Base-by-base conservation (phyloP, 163 green algal species). In the Chloromonas sp. region DNA sequence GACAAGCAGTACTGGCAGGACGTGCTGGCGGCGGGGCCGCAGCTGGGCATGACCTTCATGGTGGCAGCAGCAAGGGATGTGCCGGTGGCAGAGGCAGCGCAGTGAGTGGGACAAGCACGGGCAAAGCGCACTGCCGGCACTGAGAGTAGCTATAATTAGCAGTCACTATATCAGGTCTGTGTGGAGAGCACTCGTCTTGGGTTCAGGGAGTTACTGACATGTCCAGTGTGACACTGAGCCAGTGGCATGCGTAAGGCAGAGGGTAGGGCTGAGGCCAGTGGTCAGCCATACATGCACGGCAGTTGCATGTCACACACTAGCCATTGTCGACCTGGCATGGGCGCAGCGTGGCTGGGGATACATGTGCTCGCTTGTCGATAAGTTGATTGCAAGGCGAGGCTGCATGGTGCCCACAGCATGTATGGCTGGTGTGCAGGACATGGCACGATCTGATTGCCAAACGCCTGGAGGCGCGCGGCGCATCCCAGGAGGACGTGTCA, bases 41-140 rank as follows among this genome's bases (percentile, higher is more conserved):
- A 80, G 59, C 76, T 91, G 74, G 86, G 86, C 82, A 88, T 89
- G 84, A 86, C 84, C 3, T 88, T 88, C 81, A 61, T 88, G 79
- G 36, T 91, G 57, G 84, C 79, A 0, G 88, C 88, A 1, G 84
- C 84, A 0, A 62, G 88, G 5, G 88, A 91, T 58, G 36, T 91
- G 36, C 88, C 86, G 0, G 58, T 89, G 58, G 58, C 79, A 14
- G 84, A 91, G 5, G 59, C 71, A 15, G 66, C 70, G 58, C 81
- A 87, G 87, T 90, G 61, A 57, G 85, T 82, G 66, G 66, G 11
- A 76, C 66, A 76, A 76, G 66, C 8, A n/a, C 8, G 66, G 66
- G 66, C 8, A 11, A 8, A 76, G 66, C 8, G 66, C 8, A 11
- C 36, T 36, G 66, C 8, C 8, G 66, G 66, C 66, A 76, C 8